Base-by-base conservation (phyloP, 2,329 filamentous ascomycete genomes). In the Ceratocystis ficicola region DNA sequence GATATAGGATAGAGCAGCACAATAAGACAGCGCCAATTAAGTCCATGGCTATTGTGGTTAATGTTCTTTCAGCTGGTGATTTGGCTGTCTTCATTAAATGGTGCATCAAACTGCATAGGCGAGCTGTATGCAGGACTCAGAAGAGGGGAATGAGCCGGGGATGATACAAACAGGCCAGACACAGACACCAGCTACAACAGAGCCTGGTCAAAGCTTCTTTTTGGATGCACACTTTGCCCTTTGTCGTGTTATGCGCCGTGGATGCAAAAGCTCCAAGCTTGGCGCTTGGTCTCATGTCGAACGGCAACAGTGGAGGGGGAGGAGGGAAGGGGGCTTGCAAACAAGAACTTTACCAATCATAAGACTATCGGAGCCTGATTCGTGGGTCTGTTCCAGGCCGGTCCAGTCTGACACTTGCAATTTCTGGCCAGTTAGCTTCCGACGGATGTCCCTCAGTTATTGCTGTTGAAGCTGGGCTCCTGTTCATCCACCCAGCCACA, bases 281-380 rank as follows among this genome's bases (percentile, higher is more conserved):
- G 55, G 55, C 55, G 55, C 55, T 59, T 59, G 55, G 55, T 59
- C 55, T 59, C 55, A 59, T 36, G 55, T 36, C 17, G 28, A 59
- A 36, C 5, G 22, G 52, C 52, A 25, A 50, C 52, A 59, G n/a
- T 20, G 55, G 30, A 17, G 22, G n/a, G 48, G 3, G 28, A 22
- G n/a, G 7, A 25, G 48, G 48, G n/a, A n/a, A 52, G 48, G 48
- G 7, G 48, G 48, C 22, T 30, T 30, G 55, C 17, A 10, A n/a
- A 3, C 30, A 1, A 59, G 28, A 6, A 15, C 22, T 6, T 25
- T 25, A 15, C 48, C 48, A 52, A 52, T 52, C 20, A 52, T 10
- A 52, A 25, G 20, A 2, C 22, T 52, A 52, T 52, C 48, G 28
- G 28, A 12, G 48, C 25, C 22, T 52, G 48, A 28, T 22, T 25